Percentiles rank a stretch among this genome's conserved stretches.
phyloP scores from a whole-genome alignment of 2,329 filamentous ascomycete species.

The Blumeriella jaapii region DNA sequence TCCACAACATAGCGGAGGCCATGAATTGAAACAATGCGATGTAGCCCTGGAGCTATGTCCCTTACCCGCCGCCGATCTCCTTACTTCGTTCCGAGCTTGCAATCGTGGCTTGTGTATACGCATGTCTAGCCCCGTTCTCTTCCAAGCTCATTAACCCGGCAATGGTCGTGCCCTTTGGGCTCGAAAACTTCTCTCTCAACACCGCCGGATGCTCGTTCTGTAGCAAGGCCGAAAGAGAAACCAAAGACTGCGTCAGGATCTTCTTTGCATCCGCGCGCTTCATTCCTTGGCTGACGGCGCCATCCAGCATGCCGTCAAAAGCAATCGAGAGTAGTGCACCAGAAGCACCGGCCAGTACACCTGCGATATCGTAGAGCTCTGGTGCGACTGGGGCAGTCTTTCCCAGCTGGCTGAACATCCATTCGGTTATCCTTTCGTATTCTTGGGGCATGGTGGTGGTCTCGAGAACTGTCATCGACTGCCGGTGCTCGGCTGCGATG shows the following conservation, averaged over 20 bases:
- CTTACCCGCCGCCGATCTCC: conserved; percentile 21
- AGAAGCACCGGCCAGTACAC: conserved; percentile 62
- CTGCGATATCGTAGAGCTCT: conserved; percentile 58
- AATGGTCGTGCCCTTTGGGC: conserved; percentile 69
- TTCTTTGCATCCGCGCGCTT: conserved; percentile 60
- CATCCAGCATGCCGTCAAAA: conserved; percentile 65
- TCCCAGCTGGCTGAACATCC: conserved; percentile 68
- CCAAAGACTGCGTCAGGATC: conserved; percentile 70
- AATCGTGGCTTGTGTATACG: conserved; percentile 54
- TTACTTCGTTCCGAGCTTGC: conserved; percentile 45
- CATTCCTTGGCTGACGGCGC: conserved; percentile 67
- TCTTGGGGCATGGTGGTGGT: conserved; percentile 39
- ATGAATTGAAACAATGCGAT: too few species aligned
- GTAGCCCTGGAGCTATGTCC: too few species aligned
- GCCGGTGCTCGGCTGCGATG: conserved; percentile 64
- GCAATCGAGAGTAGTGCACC: conserved; percentile 67
- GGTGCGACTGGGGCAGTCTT: conserved; percentile 56
- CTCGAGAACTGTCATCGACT: conserved; percentile 69
- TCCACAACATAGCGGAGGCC: too few species aligned
- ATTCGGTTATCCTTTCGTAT: conserved; percentile 51
- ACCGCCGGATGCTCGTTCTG: conserved; percentile 59
- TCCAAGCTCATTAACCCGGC: conserved; percentile 63
- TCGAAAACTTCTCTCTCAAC: conserved; percentile 62
- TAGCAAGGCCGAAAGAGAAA: conserved; percentile 39
- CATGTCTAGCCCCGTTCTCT: conserved; percentile 57